A percentile compares a stretch with the other conserved stretches of the same genome.
Conservation (phyloP, 2,329 filamentous ascomycete genomes). For the Zymoseptoria tritici region DNA sequence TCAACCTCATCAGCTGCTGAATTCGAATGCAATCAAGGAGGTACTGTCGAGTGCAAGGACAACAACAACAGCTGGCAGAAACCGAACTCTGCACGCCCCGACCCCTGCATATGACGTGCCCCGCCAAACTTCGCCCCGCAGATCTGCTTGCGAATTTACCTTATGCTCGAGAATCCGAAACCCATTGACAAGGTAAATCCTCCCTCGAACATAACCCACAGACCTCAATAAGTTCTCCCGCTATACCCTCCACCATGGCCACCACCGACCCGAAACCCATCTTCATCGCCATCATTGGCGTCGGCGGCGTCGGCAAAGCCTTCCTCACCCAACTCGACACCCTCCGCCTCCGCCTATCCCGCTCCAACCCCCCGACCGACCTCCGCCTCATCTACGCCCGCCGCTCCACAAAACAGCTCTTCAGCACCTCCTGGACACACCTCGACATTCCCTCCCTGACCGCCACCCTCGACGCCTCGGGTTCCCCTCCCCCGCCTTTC, state of each 20-base stretch:
- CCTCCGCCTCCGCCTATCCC: constrained; percentile 54
- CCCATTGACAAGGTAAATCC: no score
- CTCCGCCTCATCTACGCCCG: constrained; percentile 78
- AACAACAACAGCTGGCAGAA: no score
- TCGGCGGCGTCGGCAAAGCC: constrained; percentile 84
- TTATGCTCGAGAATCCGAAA: no score
- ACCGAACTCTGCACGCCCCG: no score
- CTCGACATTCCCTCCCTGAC: constrained; percentile 57
- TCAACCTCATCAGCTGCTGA: no score
- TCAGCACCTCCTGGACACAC: constrained; percentile 63
- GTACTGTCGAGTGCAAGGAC: no score
- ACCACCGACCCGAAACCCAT: constrained; percentile 15
- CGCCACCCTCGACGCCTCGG: constrained; percentile 54
- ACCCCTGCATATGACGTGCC: no score
- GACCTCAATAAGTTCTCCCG: no score
- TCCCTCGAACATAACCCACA: no score
- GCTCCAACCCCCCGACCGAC: constrained; percentile 50
- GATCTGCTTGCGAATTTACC: no score
- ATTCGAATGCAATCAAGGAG: no score
- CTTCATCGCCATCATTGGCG: constrained; percentile 50
- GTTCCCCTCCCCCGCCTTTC: constrained; percentile 58
- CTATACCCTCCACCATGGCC: not conserved
- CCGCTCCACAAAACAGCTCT: constrained; percentile 75
- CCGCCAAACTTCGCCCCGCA: no score
- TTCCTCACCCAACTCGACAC: constrained; percentile 76